Percentiles rank a stretch among this genome's conserved stretches.
phyloP scores from a whole-genome alignment of 176 grass and related monocot genomes.

The Guadua angustifolia region DNA sequence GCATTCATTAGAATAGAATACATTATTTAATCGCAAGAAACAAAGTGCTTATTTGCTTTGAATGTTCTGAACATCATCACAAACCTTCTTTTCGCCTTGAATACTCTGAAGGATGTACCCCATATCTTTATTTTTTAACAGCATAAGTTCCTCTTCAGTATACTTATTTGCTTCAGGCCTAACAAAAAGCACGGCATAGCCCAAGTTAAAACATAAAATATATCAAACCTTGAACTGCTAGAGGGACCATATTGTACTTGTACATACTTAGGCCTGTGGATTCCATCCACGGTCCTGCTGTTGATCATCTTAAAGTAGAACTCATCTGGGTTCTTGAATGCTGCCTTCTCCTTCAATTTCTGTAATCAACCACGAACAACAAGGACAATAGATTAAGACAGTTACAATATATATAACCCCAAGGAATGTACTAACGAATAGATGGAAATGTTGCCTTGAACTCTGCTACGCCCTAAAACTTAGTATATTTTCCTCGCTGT shows the following conservation, averaged over 20 bases:
- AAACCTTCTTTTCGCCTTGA: constrained; percentile 92
- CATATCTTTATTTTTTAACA: constrained; percentile 93
- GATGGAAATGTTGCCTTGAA: not conserved
- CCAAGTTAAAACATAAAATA: constrained; percentile 35
- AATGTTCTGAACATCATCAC: constrained; percentile 18
- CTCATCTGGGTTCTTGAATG: constrained; percentile 85
- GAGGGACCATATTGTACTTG: not conserved
- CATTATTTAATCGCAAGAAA: not conserved
- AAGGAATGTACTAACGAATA: constrained; percentile 7
- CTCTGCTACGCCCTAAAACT: no score
- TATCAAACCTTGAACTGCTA: constrained; percentile 1
- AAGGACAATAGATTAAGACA: not conserved
- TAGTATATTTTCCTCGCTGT: no score
- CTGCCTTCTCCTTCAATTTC: constrained; percentile 84
- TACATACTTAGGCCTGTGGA: constrained; percentile 75
- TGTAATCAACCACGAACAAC: constrained; percentile 31
- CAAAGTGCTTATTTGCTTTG: not conserved
- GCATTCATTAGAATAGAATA: constrained; percentile 17
- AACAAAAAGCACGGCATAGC: constrained; percentile 20
- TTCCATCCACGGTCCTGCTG: constrained; percentile 59
- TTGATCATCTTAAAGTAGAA: constrained; percentile 98
- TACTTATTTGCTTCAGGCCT: constrained; percentile 91
- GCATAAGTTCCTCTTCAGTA: constrained; percentile 73
- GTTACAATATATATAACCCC: not conserved
- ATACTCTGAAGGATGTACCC: constrained; percentile 79